Base-by-base conservation (phyloP, 768 basidiomycete species). In the Tylopilus vinaceipallidus region DNA sequence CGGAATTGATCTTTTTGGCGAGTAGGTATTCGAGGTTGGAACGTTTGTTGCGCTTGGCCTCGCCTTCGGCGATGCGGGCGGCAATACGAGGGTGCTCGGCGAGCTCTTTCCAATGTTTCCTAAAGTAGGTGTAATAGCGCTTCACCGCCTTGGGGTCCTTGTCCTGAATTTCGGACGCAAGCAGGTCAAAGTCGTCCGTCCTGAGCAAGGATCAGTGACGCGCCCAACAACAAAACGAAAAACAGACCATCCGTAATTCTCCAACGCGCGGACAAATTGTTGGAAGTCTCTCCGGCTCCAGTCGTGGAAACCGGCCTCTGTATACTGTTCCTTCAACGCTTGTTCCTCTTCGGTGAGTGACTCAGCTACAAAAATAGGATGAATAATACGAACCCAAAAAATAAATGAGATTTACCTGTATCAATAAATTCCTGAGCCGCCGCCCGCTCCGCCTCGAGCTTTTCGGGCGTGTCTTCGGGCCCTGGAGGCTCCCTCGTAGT, bases 201-300 rank as follows among this genome's bases (percentile, higher is more conserved):
- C 85, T 88, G 39, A 29, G 16, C 3, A 47, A 14, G 19, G 10
- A 22, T 46, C 37, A 42, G 11, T 12, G 17, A 39, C 10, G 30
- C 6, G 14, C 17, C 27, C 9, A 38, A 20, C 0, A 0, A n/a
- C 14, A 14, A 14, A 32, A 14, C 16, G 17, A 33, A 23, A 9
- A 10, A 71, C 82, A 13, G 51, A 89, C 88, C 91, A 90, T 52
- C 95, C 95, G 62, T 91, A 83, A 12, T 71, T 74, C 64, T 88
- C 90, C n/a, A 84, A 68, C 2, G 82, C 89, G 34, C 84, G 80
- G 40, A 95, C 77, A 61, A 98, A 89, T 60, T 88, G 89, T 61
- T 94, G 93, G 75, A 94, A 98, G 64, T 98, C 94, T 32, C 92
- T 82, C 57, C 91, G 80, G 65, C 85, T 89, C 95, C 95, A 98